phyloP scores from a whole-genome alignment of 2,329 filamentous ascomycete species.

The Nothophoma quercina region DNA sequence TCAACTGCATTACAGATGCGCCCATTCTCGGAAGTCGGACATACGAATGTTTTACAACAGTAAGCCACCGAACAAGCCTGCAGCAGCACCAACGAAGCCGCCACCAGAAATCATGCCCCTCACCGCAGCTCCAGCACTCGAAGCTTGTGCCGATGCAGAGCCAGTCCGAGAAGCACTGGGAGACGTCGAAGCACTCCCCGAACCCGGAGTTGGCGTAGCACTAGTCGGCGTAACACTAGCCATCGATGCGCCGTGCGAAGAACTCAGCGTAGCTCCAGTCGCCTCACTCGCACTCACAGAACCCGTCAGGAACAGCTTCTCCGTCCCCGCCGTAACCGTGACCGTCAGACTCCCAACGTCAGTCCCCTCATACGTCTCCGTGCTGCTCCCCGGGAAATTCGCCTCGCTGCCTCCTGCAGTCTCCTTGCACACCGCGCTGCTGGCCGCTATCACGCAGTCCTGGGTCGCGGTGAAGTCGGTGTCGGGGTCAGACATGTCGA shows the following conservation, averaged over 20 bases:
- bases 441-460: slow-evolving; percentile 25
- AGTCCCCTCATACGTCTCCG: slow-evolving; percentile 24
- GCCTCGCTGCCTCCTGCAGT: slow-evolving; percentile 32
- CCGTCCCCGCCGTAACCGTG: slow-evolving; percentile 24
- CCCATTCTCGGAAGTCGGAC: no score
- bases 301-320: slow-evolving; percentile 16
- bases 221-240: slow-evolving; percentile 6
- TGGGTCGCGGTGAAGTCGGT: slow-evolving; percentile 30
- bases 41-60: slow-evolving; percentile 15
- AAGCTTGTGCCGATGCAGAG: slow-evolving; percentile 5
- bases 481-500: slow-evolving; percentile 28
- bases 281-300: slow-evolving; percentile 1
- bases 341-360: slow-evolving; percentile 8
- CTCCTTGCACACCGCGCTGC: slow-evolving; percentile 30
- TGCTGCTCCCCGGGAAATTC: slow-evolving; percentile 34
- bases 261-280: slow-evolving; percentile 3
- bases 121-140: slow-evolving; percentile 17
- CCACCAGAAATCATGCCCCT: slow-evolving; percentile 16
- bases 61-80: slow-evolving; percentile 19
- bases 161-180: slow-evolving; percentile 7
- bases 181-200: slow-evolving; percentile 1
- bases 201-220: slow-evolving; percentile 6
- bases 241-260: neutral
- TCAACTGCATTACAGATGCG: no score
- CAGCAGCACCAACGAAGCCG: slow-evolving; percentile 17